Evolutionary conservation across 2,329 filamentous ascomycete species (phyloP).

Genomic region (Colletotrichum camelliae): DNA sequence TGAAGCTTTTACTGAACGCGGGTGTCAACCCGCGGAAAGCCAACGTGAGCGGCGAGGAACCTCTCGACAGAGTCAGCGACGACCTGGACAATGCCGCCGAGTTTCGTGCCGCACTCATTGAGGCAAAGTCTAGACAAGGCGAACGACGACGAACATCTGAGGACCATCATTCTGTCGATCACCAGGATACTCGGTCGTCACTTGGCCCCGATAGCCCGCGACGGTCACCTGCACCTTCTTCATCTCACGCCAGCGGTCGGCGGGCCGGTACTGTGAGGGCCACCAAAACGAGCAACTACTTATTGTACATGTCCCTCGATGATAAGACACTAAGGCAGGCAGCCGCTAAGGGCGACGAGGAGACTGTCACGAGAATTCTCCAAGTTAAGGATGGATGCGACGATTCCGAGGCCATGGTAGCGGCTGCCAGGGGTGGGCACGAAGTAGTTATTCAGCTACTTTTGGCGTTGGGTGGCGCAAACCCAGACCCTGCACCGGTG

Average conservation of each 20-base stretch:
- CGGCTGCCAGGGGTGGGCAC: conserved; percentile 90
- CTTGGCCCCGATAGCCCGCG: conserved; percentile 64
- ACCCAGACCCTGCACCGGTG: conserved; percentile 73
- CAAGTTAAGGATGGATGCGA: conserved; percentile 66
- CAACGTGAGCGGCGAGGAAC: conserved; percentile 92
- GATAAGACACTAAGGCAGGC: conserved; percentile 66
- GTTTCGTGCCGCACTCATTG: conserved; percentile 73
- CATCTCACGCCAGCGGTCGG: conserved; percentile 44
- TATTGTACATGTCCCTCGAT: conserved; percentile 68
- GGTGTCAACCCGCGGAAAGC: conserved; percentile 91
- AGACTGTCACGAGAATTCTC: conserved; percentile 65
- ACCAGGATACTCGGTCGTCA: conserved; percentile 54
- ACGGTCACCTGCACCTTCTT: conserved; percentile 55
- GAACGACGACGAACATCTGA: conserved; percentile 62
- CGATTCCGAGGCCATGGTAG: conserved; percentile 87
- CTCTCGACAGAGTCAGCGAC: conserved; percentile 80
- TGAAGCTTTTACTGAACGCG: conserved; percentile 81
- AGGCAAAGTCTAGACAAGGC: conserved; percentile 60
- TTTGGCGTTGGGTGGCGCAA: conserved; percentile 69
- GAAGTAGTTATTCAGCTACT: conserved; percentile 84
- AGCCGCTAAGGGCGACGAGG: conserved; percentile 65
- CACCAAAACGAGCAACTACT: conserved; percentile 68
- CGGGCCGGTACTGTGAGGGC: conserved; percentile 62
- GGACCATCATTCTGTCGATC: conserved; percentile 57
- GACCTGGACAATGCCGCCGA: conserved; percentile 80